Percentiles rank a stretch among this genome's conserved stretches.
Evolutionary conservation across 1,284 basidiomycete genomes (phyloP).

Genomic region (Inonotus obliquus): DNA sequence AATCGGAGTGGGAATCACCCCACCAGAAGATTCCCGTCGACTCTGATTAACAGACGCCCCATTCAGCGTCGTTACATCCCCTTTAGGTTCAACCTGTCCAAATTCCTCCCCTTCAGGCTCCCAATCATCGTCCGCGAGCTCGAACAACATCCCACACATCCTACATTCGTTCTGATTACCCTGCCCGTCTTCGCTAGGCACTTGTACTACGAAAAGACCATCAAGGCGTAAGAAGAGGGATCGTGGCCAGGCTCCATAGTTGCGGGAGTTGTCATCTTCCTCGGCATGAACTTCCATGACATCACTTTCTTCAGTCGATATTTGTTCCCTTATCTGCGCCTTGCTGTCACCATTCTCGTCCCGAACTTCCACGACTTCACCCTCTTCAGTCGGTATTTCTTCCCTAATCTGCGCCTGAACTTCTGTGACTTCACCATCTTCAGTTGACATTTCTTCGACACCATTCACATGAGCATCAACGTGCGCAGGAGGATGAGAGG

Average conservation of each 20-base stretch:
- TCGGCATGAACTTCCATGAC: conserved; percentile 9
- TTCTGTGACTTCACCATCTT: not conserved
- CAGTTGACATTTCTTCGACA: conserved; percentile 8
- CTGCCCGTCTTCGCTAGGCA: conserved; percentile 34
- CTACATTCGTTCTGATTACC: conserved; percentile 51
- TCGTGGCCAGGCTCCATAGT: conserved; percentile 52
- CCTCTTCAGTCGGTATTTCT: no score
- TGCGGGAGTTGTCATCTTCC: conserved; percentile 25
- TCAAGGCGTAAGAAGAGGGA: conserved; percentile 67
- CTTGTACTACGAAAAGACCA: conserved; percentile 54
- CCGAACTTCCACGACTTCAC: conserved; percentile 32
- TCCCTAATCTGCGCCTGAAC: no score
- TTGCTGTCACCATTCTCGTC: conserved; percentile 21
- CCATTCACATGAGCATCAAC: conserved; percentile 1
- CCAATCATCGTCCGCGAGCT: conserved; percentile 69
- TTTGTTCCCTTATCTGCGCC: not conserved
- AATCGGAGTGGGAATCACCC: not conserved
- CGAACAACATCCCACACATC: conserved; percentile 64
- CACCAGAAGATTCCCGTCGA: not conserved
- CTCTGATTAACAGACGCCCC: not conserved
- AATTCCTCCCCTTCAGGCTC: conserved; percentile 27
- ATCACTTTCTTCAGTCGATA: not conserved
- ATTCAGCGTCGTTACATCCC: no score
- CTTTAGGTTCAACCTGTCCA: not conserved
- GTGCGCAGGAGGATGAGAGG: not conserved